A percentile compares a stretch with the other conserved stretches of the same genome.
phyloP scores from a whole-genome alignment of 2,329 filamentous ascomycete genomes.

The Cercospora zeae-maydis region DNA sequence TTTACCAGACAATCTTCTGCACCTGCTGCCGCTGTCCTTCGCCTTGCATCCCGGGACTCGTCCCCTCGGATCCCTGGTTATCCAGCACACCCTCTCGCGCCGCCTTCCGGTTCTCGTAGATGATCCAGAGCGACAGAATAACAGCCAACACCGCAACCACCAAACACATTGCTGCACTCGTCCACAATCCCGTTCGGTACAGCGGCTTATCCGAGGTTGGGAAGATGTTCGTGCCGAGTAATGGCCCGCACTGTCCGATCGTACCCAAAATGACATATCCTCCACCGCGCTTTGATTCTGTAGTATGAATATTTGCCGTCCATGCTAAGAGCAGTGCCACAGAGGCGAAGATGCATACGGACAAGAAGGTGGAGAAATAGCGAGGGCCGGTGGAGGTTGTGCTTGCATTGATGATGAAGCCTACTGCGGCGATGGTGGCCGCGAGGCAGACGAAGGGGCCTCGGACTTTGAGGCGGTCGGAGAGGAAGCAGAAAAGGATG shows the following conservation, averaged over 20 bases:
- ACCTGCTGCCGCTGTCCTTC: slow-evolving; percentile 8
- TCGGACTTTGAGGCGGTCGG: slow-evolving; percentile 39
- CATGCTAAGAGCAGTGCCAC: slow-evolving; percentile 39
- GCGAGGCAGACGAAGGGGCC: slow-evolving; percentile 41
- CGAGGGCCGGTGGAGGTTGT: slow-evolving; percentile 35
- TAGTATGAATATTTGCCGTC: slow-evolving; percentile 40
- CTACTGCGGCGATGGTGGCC: slow-evolving; percentile 38
- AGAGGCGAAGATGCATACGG: slow-evolving; percentile 40
- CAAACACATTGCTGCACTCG: slow-evolving; percentile 61
- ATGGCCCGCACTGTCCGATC: slow-evolving; percentile 65
- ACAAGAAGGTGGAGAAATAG: slow-evolving; percentile 41
- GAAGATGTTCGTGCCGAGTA: slow-evolving; percentile 57
- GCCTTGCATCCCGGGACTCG: slow-evolving; percentile 16
- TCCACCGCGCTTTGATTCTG: slow-evolving; percentile 39
- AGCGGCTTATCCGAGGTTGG: slow-evolving; percentile 49
- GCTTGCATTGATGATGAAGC: slow-evolving; percentile 43
- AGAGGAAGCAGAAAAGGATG: slow-evolving; percentile 37
- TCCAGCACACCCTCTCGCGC: slow-evolving; percentile 44
- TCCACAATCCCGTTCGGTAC: slow-evolving; percentile 54
- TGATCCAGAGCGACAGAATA: slow-evolving; percentile 52
- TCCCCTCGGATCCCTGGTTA: slow-evolving; percentile 26
- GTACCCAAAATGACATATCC: slow-evolving; percentile 40
- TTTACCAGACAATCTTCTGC: slow-evolving; percentile 5
- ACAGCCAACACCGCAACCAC: slow-evolving; percentile 57
- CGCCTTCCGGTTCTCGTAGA: slow-evolving; percentile 59